Base-by-base conservation (phyloP, 169 alveolate genomes). In the Babesia caballi region DNA sequence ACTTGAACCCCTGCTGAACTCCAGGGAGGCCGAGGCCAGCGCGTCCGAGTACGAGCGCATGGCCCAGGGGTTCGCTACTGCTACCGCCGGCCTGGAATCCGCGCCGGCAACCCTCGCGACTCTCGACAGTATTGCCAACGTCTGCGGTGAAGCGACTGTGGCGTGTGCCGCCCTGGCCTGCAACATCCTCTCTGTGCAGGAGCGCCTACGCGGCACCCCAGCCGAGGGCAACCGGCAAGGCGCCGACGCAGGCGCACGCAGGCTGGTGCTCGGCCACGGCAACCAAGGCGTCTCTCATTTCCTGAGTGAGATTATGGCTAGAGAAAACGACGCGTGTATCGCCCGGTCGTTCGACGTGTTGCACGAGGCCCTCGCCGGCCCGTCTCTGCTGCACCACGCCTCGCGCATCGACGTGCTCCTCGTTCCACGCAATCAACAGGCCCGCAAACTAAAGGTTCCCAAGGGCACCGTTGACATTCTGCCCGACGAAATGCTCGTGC, bases 391-490 rank as follows among this genome's bases (percentile, higher is more conserved):
- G n/a, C 56, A 36, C 32, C 66, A 50, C n/a, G 21, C 61, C 15
- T n/a, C 36, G 4, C 30, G 52, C 17, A 17, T 81, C 1, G 84
- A 69, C n/a, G n/a, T 38, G 36, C 41, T 81, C 9, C 44, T 81
- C 21, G 66, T 89, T 33, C 80, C 89, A n/a, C 91, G 50, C 27
- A 89, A 89, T 51, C 88, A 89, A 72, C 61, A 83, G 33, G 67
- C 72, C 38, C 75, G 93, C 56, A 72, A 68, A 38, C 96, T 97
- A 32, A 96, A 97, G 71, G 89, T 94, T 23, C 95, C 99, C 23
- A 97, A 96, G 85, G 99, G 99, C 12, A 94, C 98, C 4, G 84
- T 95, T 66, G 99, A 96, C 86, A 92, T 93, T 83, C 60, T 84
- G 51, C 98, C 98, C 21, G 85, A 87, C 49, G 94, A 96, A 61